Evolutionary conservation across 805 yeast genomes (phyloP).

Genomic region (Candida sithepensis): DNA sequence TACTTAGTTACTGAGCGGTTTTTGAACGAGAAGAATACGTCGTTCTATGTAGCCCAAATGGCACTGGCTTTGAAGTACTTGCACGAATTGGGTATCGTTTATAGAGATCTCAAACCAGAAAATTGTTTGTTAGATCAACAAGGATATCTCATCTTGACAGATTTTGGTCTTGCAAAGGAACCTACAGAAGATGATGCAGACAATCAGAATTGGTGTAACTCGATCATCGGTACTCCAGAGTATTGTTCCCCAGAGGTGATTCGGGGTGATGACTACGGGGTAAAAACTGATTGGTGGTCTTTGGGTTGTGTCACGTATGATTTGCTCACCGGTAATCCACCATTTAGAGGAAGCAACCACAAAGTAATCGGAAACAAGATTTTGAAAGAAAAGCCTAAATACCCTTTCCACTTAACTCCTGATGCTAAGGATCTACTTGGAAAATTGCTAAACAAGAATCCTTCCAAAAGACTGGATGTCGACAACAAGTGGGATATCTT

Average conservation of each 20-base stretch:
- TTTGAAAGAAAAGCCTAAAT: constrained; percentile 54
- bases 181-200: constrained; percentile 25
- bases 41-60: constrained; percentile 78
- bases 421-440: constrained; percentile 74
- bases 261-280: constrained; percentile 71
- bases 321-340: constrained; percentile 79
- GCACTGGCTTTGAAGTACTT: constrained; percentile 71
- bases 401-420: constrained; percentile 68
- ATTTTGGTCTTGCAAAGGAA: constrained; percentile 72
- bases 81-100: constrained; percentile 75
- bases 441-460: constrained; percentile 64
- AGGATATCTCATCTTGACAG: constrained; percentile 80
- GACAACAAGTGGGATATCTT: constrained; percentile 50
- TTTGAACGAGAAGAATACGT: constrained; percentile 55
- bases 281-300: constrained; percentile 86
- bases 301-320: constrained; percentile 77
- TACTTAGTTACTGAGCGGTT: constrained; percentile 46
- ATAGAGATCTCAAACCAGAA: constrained; percentile 86
- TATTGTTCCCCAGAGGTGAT: constrained; percentile 88
- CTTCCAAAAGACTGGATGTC: constrained; percentile 55
- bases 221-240: constrained; percentile 74
- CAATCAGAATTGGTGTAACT: constrained; percentile 44
- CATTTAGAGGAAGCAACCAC: constrained; percentile 78
- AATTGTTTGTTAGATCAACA: constrained; percentile 70
- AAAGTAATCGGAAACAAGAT: constrained; percentile 70